Base-by-base conservation (phyloP, 768 basidiomycete species). In the Lactarius vividus region DNA sequence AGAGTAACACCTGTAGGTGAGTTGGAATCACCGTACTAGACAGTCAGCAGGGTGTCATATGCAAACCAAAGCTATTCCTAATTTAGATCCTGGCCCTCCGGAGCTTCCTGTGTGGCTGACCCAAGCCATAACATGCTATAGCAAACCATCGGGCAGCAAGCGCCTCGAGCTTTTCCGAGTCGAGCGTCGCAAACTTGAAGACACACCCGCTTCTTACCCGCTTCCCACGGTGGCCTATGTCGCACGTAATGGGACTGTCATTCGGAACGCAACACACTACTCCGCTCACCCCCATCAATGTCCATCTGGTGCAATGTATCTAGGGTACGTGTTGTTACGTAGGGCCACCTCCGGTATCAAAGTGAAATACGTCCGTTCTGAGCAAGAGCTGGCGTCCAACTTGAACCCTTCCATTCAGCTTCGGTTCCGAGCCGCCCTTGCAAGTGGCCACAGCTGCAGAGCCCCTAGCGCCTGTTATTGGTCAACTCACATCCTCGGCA, bases 371-470 rank as follows among this genome's bases (percentile, higher is more conserved):
- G 20, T 33, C 56, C 8, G 3, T 39, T 39, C 37, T 16, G 37
- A 39, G 37, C 37, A 39, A 42, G 59, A 56, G 54, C 18, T 60
- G 18, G 37, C 7, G 20, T 39, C 54, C 29, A 18, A 31, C n/a
- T n/a, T n/a, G n/a, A n/a, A n/a, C 3, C 29, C 49, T 20, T 16
- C 46, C 16, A 6, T 6, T 91, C 77, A 89, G 89, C 73, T 89
- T 90, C 71, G 84, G 84, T 4, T 78, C 11, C 2, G 35, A 35
- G 35, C 11, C 77, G 23, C 74, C 88, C 39, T 74, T 83, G 37
- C 79, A 82, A 65, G 82, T 31, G 77, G 77, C 35, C 35, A 35
- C 20, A 70, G 68, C 31, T 62, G 9, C 28, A 10, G 55, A 62
- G 46, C 62, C 66, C 69, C 44, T 15, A 5, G 37, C 37, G 15